Evolutionary conservation across 2,329 filamentous ascomycete species (phyloP), one percentile per base, ranked within the genome.

Genomic region (Trichoderma sp.): DNA sequence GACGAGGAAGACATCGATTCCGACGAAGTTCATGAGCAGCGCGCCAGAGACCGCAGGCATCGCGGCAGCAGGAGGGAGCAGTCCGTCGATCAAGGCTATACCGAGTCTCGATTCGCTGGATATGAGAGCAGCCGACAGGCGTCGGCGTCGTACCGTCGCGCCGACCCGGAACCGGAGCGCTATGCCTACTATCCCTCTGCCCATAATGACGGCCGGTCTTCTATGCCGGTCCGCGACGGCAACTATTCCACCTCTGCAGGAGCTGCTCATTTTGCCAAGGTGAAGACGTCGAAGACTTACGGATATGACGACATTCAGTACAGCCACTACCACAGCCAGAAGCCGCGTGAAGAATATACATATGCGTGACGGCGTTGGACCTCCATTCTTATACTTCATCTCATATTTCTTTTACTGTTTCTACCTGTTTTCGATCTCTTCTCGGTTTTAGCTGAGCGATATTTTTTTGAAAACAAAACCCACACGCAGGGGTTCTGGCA

Each of bases 11-110:
- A 79, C 4, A 74, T 70, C 4, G 79, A 81, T 5, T 75, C 74
- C 0, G 78, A 80, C 13, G 79, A 80, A 1, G 74, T 75, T 1
- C 75, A 78, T 22, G 75, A 76, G 10, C 74, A 73, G 19, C 72
- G 72, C 5, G 68, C 70, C 9, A 73, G 73, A 13, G 73, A 78
- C 22, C 73, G 75, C 64, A 80, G 78, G 71, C 76, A 79, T 32
- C 78, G 79, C 64, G 73, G 73, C 68, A 77, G 74, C 71, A 77
- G 76, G 72, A 78, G 76, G 54, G 75, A 76, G 17, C 77, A 74
- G 4, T 79, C 78, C 22, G 78, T 78, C 12, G 78, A 78, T 12
- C 70, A 71, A 34, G 27, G 48, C 10, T 71, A 72, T 19, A 69
- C 71, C 27, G 73, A 73, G 27, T 69, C 75, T 48, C 74, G 73